Conservation (phyloP, 2,329 filamentous ascomycete species). For the Aureobasidium sp. region DNA sequence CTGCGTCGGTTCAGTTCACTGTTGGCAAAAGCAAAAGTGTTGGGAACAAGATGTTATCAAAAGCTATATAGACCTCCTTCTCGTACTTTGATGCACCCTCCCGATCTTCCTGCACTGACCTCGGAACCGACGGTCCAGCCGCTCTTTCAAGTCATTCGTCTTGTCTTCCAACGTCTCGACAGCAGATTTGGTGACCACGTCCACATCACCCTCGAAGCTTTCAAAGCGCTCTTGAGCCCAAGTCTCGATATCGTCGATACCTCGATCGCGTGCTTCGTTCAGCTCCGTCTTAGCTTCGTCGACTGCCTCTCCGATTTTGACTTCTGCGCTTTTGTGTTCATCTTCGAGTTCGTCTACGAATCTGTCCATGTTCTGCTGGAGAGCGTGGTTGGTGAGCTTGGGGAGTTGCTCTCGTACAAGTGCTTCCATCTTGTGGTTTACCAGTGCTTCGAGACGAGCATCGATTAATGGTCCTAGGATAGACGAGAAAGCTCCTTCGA, state of each 20-base stretch:
- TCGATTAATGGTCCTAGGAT: neutral
- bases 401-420: neutral
- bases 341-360: neutral
- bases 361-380: neutral
- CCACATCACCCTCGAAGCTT: neutral
- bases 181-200: neutral
- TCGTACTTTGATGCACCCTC: neutral
- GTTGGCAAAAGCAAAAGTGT: neutral
- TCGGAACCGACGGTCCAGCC: neutral
- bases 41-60: neutral
- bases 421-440: neutral
- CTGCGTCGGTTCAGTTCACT: neutral
- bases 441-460: neutral
- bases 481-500: neutral
- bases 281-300: constrained; percentile 1
- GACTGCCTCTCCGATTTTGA: neutral
- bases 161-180: neutral
- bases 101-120: neutral
- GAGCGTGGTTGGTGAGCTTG: neutral
- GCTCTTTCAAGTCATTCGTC: neutral
- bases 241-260: neutral
- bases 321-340: neutral
- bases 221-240: neutral
- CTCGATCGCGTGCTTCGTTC: neutral
- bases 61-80: constrained; percentile 3